phyloP scores from a whole-genome alignment of 108 stramenopile genomes.

The Ochromonas danica region DNA sequence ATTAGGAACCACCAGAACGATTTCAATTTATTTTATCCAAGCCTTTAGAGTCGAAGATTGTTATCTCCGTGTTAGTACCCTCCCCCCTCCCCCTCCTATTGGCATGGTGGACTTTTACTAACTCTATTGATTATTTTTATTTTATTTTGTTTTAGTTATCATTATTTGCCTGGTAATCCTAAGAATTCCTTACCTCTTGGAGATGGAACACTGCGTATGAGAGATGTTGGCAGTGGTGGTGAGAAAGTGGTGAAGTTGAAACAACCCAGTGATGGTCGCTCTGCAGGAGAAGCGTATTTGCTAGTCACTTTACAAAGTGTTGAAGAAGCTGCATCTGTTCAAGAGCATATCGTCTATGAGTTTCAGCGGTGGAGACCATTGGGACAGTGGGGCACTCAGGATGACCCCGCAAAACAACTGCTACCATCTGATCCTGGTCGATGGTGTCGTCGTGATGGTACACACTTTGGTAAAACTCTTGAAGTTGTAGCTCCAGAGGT shows the following conservation, averaged over 20 bases:
- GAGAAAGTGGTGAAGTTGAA: neutral
- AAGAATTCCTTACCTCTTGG: neutral
- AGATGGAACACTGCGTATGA: neutral
- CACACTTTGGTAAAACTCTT: neutral
- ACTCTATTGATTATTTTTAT: too few relatives aligned
- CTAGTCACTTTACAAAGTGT: neutral
- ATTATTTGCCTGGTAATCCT: neutral
- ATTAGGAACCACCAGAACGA: neutral
- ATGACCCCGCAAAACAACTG: neutral
- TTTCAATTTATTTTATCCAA: constrained; percentile 30
- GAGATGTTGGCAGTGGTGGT: neutral
- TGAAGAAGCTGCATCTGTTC: neutral
- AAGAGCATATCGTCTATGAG: constrained; percentile 25
- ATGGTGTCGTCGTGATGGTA: neutral
- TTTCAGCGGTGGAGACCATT: constrained; percentile 18
- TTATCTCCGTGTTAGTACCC: constrained; percentile 6
- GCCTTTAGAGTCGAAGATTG: neutral
- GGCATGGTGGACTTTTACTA: too few relatives aligned
- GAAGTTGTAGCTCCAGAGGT: neutral
- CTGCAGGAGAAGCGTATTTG: neutral
- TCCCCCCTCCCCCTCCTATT: too few relatives aligned
- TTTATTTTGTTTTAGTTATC: too few relatives aligned
- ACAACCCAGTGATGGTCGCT: neutral
- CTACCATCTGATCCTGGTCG: neutral
- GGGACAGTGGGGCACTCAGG: neutral